Percentiles rank a stretch among this genome's conserved stretches.
Conservation (phyloP, 768 basidiomycete species). For the Leccinum uliginosum region DNA sequence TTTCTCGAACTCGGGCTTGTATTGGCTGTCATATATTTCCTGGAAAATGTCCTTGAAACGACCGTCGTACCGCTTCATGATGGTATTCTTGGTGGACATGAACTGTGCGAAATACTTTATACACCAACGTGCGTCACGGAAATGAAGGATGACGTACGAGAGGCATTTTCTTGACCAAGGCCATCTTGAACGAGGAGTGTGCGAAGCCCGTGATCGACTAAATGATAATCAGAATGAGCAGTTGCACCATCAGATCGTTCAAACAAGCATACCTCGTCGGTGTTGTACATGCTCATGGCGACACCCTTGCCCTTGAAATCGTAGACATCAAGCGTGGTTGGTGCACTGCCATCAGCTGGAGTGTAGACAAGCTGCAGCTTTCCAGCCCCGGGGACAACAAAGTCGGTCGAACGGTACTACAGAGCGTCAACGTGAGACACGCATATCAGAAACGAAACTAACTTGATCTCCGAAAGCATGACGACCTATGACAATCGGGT, state of each 20-base stretch:
- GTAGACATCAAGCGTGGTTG: constrained; percentile 75
- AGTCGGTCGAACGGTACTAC: constrained; percentile 92
- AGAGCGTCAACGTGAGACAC: constrained; percentile 5
- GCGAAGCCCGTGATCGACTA: constrained; percentile 94
- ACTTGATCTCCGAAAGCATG: constrained; percentile 98
- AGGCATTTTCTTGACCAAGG: constrained; percentile 69
- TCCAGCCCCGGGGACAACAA: constrained; percentile 85
- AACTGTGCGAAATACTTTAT: constrained; percentile 46
- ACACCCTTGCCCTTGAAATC: constrained; percentile 93
- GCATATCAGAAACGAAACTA: constrained; percentile 17
- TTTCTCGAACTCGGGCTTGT: constrained; percentile 67
- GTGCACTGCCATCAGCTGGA: constrained; percentile 68
- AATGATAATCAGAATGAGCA: not conserved
- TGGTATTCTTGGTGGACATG: constrained; percentile 98
- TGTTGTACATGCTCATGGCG: constrained; percentile 98
- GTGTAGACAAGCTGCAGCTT: constrained; percentile 91
- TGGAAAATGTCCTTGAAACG: constrained; percentile 99
- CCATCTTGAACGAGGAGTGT: constrained; percentile 98
- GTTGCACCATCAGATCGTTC: not conserved
- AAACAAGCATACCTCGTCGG: constrained; percentile 65
- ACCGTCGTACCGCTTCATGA: constrained; percentile 96
- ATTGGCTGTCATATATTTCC: constrained; percentile 84
- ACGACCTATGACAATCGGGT: constrained; percentile 94
- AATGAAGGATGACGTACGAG: constrained; percentile 42
- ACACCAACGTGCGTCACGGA: constrained; percentile 3